These are phyloP conservation scores for Cicer chorassanicum DNA, from an alignment of 306 rosid species.

Conservation along the genomic window DNA sequence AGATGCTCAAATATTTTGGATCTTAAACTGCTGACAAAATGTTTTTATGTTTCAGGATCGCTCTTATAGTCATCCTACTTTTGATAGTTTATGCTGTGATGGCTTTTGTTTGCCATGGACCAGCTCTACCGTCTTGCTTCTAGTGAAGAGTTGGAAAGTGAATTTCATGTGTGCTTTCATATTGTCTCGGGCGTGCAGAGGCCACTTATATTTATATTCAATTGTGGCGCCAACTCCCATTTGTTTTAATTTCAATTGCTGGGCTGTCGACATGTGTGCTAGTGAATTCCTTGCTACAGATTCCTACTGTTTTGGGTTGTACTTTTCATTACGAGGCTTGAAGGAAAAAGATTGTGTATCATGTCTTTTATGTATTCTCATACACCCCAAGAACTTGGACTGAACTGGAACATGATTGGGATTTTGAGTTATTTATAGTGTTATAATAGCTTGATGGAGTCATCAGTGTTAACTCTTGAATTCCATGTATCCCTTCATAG, in stretches of 20 bases:
- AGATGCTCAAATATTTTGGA: constrained; percentile 21
- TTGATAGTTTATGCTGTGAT: constrained; percentile 69
- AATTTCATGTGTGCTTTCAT: constrained; percentile 45
- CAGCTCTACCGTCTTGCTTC: constrained; percentile 74
- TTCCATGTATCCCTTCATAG: constrained; percentile 12
- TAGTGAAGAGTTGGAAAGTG: constrained; percentile 49
- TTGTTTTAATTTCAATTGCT: constrained; percentile 47
- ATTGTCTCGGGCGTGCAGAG: constrained; percentile 44
- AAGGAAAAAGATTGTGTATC: constrained; percentile 31
- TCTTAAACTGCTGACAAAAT: constrained; percentile 41
- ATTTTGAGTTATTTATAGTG: constrained; percentile 31
- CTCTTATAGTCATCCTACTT: constrained; percentile 74
- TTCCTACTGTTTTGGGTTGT: constrained; percentile 51
- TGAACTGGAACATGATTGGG: constrained; percentile 30
- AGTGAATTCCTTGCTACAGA: constrained; percentile 47
- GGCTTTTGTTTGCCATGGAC: constrained; percentile 95
- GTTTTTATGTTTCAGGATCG: constrained; percentile 71
- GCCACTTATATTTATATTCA: constrained; percentile 46
- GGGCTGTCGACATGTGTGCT: constrained; percentile 50
- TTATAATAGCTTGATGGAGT: constrained; percentile 35
- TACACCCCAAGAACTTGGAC: constrained; percentile 38
- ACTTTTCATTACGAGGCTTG: constrained; percentile 46
- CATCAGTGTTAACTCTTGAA: constrained; percentile 22
- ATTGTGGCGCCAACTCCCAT: constrained; percentile 44
- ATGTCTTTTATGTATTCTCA: constrained; percentile 24